phyloP scores from a whole-genome alignment of 148 eudicot species.

The Camellia granthamiana region DNA sequence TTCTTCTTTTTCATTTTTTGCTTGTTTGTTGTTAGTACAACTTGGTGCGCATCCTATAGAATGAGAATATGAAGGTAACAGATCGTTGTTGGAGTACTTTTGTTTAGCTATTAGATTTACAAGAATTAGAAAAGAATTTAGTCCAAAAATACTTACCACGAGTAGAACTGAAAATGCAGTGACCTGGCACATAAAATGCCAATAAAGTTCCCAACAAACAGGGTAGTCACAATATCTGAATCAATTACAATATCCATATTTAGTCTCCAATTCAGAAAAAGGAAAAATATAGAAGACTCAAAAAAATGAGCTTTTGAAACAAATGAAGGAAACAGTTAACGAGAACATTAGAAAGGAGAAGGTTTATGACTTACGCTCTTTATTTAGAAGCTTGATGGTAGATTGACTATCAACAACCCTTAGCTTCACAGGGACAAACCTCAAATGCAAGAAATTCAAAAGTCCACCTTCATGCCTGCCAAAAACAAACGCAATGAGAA shows the following conservation, averaged over 20 bases:
- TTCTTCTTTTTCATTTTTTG: background rate
- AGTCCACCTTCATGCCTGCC: conserved; percentile 91
- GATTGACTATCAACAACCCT: conserved; percentile 24
- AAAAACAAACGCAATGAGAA: background rate
- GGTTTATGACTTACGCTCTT: conserved; percentile 56
- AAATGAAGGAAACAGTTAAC: background rate
- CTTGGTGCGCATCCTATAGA: background rate
- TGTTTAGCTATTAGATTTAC: background rate
- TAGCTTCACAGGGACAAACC: conserved; percentile 34
- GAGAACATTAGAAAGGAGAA: background rate
- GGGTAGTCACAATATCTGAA: conserved; percentile 79
- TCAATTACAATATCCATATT: conserved; percentile 6
- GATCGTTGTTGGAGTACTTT: background rate
- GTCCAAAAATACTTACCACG: conserved; percentile 58
- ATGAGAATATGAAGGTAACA: background rate
- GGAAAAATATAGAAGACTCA: background rate
- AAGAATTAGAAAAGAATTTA: background rate
- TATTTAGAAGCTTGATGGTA: conserved; percentile 38
- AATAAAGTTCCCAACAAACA: conserved; percentile 92
- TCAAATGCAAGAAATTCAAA: conserved; percentile 43
- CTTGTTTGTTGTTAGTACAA: background rate
- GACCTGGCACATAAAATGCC: conserved; percentile 93
- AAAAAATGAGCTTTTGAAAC: background rate
- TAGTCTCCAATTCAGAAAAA: conserved; percentile 13
- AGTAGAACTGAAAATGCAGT: conserved; percentile 91